Percentiles rank a stretch among this genome's conserved stretches.
phyloP scores from a whole-genome alignment of 305 asterid genomes.

The Plantago coronopus region DNA sequence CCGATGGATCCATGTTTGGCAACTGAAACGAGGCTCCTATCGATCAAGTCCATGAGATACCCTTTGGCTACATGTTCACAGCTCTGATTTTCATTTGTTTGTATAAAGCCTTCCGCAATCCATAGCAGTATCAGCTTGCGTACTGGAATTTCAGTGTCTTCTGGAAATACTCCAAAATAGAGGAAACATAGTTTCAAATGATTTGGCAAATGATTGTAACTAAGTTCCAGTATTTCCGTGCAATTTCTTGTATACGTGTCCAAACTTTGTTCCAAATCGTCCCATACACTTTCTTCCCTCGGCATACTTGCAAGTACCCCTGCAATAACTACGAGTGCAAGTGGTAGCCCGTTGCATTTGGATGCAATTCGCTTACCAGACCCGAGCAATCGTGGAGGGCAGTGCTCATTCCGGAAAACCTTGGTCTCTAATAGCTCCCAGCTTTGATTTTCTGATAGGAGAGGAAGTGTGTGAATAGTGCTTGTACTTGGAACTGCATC shows the following conservation, averaged over 20 bases:
- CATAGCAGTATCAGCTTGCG: conserved; percentile 21
- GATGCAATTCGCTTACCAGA: conserved; percentile 1
- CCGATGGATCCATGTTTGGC: background rate
- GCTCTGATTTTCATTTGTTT: background rate
- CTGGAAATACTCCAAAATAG: conserved; percentile 9
- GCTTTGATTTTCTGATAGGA: background rate
- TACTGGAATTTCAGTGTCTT: conserved; percentile 13
- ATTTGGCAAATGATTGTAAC: conserved; percentile 28
- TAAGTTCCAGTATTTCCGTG: conserved; percentile 18
- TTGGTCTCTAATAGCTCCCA: conserved; percentile 14
- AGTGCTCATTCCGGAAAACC: background rate
- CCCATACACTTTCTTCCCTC: conserved; percentile 18
- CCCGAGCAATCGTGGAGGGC: background rate
- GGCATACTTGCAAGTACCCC: conserved; percentile 3
- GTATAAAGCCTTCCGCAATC: conserved; percentile 34
- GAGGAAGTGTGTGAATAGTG: background rate
- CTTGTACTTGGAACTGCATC: background rate
- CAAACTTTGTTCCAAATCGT: conserved; percentile 18
- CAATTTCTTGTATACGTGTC: background rate
- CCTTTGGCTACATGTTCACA: background rate
- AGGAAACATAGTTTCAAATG: conserved; percentile 17
- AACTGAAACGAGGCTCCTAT: background rate
- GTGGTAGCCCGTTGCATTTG: conserved; percentile 6
- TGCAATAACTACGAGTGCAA: conserved; percentile 10
- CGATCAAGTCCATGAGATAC: background rate